Conservation (phyloP, 371 early-diverging fungal species). For the Coemansia sp. region DNA sequence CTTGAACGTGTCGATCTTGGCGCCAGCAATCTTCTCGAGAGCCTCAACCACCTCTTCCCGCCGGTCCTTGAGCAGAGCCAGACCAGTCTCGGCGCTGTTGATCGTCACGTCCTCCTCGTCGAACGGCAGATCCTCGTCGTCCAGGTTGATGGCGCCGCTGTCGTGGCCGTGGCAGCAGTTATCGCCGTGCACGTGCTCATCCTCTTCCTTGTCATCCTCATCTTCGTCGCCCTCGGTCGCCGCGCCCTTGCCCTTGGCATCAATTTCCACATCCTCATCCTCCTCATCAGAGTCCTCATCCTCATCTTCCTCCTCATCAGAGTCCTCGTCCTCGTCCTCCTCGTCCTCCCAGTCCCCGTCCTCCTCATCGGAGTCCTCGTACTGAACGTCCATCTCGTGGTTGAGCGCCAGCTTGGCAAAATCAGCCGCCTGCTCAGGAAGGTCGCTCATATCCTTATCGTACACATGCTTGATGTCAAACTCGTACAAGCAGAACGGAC, state of each 20-base stretch:
- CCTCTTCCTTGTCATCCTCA: conserved; percentile 25
- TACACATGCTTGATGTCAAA: conserved; percentile 48
- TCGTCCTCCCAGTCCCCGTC: conserved; percentile 39
- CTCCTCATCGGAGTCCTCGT: conserved; percentile 51
- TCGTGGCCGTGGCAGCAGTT: conserved; percentile 41
- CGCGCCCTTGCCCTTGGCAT: conserved; percentile 27
- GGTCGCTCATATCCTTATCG: conserved; percentile 40
- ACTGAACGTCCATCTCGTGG: conserved; percentile 53
- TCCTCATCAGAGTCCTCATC: conserved; percentile 19
- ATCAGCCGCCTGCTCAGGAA: conserved; percentile 44
- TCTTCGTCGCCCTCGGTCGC: conserved; percentile 5
- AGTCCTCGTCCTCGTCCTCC: conserved; percentile 43
- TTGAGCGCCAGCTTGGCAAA: conserved; percentile 52
- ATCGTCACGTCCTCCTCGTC: conserved; percentile 35
- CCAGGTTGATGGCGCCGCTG: conserved; percentile 13
- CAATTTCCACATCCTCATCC: conserved; percentile 3
- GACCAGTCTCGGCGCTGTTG: conserved; percentile 33
- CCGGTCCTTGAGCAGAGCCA: conserved; percentile 47
- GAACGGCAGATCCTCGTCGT: conserved; percentile 48
- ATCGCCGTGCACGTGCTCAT: conserved; percentile 41
- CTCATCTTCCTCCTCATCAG: conserved; percentile 26
- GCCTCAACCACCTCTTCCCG: conserved; percentile 24
- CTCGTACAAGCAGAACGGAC: conserved; percentile 53
- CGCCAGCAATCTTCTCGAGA: conserved; percentile 48
- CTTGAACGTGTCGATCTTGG: conserved; percentile 49